A percentile compares a stretch with the other conserved stretches of the same genome.
These are phyloP conservation scores for Neophaeococcomyces aloes DNA, from an alignment of 2,329 filamentous ascomycete species.

Conservation along the genomic window DNA sequence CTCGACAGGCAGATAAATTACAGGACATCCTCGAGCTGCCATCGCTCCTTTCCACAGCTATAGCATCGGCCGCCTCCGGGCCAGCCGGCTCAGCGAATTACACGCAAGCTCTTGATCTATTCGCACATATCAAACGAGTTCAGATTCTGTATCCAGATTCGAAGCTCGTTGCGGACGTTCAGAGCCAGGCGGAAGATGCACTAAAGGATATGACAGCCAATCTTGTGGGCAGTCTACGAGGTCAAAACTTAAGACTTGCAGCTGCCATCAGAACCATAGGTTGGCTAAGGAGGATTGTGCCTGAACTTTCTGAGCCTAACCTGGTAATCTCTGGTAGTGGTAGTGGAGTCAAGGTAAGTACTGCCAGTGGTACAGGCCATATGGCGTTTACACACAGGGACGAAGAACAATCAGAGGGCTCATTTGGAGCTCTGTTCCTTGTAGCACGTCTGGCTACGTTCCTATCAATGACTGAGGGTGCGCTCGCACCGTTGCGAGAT, in stretches of 20 bases:
- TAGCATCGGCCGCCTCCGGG: slow-evolving; percentile 32
- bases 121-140: slow-evolving; percentile 84
- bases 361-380: not conserved
- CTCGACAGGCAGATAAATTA: slow-evolving; percentile 77
- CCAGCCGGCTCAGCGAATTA: slow-evolving; percentile 55
- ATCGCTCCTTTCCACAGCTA: slow-evolving; percentile 67
- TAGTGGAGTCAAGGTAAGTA: not conserved
- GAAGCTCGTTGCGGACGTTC: slow-evolving; percentile 60
- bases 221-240: slow-evolving; percentile 65
- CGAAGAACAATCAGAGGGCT: slow-evolving; percentile 45
- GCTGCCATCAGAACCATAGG: slow-evolving; percentile 82
- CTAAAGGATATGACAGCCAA: slow-evolving; percentile 84
- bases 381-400: not conserved
- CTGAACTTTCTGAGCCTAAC: slow-evolving; percentile 52
- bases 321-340: not conserved
- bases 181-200: slow-evolving; percentile 67
- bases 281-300: slow-evolving; percentile 77
- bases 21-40: slow-evolving; percentile 88
- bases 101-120: slow-evolving; percentile 77
- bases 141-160: slow-evolving; percentile 74
- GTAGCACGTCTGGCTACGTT: slow-evolving; percentile 76
- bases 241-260: slow-evolving; percentile 66
- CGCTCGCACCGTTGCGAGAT: slow-evolving; percentile 72
- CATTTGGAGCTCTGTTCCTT: slow-evolving; percentile 73
- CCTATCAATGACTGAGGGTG: slow-evolving; percentile 60